Conservation (phyloP, 1,139 yeast genomes). For the Hyphopichia pseudoburtonii region DNA sequence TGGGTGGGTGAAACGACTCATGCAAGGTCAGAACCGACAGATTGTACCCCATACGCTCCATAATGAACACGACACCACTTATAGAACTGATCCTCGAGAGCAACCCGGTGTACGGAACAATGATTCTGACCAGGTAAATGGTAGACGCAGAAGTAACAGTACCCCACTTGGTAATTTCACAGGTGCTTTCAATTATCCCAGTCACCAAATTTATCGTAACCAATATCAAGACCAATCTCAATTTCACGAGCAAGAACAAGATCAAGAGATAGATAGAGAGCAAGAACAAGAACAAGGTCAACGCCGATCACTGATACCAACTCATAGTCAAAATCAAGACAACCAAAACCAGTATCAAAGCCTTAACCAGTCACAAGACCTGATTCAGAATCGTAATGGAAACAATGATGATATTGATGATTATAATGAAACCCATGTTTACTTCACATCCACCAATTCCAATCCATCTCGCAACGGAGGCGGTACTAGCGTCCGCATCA, state of each 20-base stretch:
- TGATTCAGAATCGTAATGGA: no score
- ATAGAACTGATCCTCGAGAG: not conserved
- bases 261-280: no score
- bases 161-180: conserved; percentile 1
- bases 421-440: no score
- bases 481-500: not conserved
- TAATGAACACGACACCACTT: not conserved
- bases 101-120: no score
- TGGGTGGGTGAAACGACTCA: conserved; percentile 47
- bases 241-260: no score
- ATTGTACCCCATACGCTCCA: not conserved
- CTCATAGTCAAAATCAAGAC: no score
- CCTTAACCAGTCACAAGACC: no score
- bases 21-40: conserved; percentile 43
- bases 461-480: not conserved
- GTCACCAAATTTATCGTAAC: not conserved
- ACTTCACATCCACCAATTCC: not conserved
- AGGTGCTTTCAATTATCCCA: not conserved
- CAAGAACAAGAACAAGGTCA: no score
- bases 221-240: no score
- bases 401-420: no score
- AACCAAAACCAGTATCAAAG: no score
- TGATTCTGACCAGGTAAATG: not conserved
- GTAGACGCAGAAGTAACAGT: conserved; percentile 3
- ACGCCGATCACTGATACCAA: no score